Conservation (phyloP, 2,329 filamentous ascomycete genomes). For the Colletotrichum sidae region DNA sequence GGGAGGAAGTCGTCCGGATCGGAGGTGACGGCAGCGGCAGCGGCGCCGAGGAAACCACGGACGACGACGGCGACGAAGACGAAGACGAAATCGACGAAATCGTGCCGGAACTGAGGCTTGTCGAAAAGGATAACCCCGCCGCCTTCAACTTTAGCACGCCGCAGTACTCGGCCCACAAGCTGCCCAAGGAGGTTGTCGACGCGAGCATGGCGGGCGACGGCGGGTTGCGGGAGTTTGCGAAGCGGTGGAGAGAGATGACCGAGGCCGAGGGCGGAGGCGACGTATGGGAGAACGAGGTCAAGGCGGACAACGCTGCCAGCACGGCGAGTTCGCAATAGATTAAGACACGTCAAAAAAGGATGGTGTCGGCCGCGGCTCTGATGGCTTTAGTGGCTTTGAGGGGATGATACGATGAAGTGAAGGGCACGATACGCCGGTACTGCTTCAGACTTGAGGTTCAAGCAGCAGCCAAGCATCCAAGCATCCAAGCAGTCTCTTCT, state of each 20-base stretch:
- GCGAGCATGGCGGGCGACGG: slow-evolving; percentile 76
- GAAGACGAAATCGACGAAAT: slow-evolving; percentile 58
- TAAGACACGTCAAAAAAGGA: background rate
- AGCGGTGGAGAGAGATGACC: slow-evolving; percentile 75
- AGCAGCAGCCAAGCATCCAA: too few relatives aligned
- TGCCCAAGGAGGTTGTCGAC: slow-evolving; percentile 92
- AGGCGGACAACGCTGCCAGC: background rate
- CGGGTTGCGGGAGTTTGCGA: slow-evolving; percentile 83
- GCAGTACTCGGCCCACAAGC: slow-evolving; percentile 94
- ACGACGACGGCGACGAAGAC: slow-evolving; percentile 42
- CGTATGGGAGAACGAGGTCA: slow-evolving; percentile 49
- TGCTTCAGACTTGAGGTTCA: too few relatives aligned
- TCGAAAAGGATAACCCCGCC: slow-evolving; percentile 87
- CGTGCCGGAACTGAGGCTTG: slow-evolving; percentile 79
- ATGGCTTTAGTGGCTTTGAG: too few relatives aligned
- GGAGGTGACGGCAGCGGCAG: slow-evolving; percentile 48
- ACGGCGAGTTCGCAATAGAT: background rate
- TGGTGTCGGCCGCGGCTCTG: too few relatives aligned
- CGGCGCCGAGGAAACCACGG: background rate
- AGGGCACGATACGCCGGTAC: too few relatives aligned
- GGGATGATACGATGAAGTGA: too few relatives aligned
- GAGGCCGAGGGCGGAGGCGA: slow-evolving; percentile 52
- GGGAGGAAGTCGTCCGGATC: slow-evolving; percentile 48
- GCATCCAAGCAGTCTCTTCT: too few relatives aligned
- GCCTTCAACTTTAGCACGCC: slow-evolving; percentile 87